Conservation (phyloP, 768 basidiomycete genomes). For the Xerocomellus intermedius region DNA sequence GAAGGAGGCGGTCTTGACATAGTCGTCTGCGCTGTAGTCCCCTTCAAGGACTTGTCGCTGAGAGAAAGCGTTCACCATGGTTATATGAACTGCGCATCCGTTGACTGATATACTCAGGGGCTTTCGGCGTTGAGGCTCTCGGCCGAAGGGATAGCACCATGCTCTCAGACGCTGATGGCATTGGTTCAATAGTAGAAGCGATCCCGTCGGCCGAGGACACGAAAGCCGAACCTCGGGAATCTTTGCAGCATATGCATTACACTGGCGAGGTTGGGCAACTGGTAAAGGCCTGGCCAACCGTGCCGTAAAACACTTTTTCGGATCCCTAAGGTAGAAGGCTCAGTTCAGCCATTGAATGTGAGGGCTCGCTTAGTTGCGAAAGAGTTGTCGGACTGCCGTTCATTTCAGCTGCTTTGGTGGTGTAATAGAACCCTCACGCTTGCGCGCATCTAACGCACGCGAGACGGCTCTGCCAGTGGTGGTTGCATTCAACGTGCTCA, state of each 20-base stretch:
- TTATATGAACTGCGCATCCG: background rate
- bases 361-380: no score
- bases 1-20: slow-evolving; percentile 64
- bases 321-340: no score
- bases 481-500: background rate
- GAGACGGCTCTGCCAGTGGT: no score
- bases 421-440: no score
- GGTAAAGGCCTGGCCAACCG: no score
- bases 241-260: no score
- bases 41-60: background rate
- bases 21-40: slow-evolving; percentile 59
- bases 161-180: background rate
- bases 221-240: slow-evolving; percentile 9
- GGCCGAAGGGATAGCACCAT: slow-evolving; percentile 16
- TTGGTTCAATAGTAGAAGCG: background rate
- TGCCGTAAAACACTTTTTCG: no score
- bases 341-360: no score
- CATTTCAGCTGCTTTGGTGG: no score
- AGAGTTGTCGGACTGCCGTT: no score
- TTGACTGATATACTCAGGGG: slow-evolving; percentile 3
- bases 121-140: slow-evolving; percentile 17
- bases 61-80: slow-evolving; percentile 9
- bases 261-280: no score
- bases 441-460: no score
- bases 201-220: slow-evolving; percentile 20